Base-by-base conservation (phyloP, 2,329 filamentous ascomycete species). In the Aschersonia sp. region DNA sequence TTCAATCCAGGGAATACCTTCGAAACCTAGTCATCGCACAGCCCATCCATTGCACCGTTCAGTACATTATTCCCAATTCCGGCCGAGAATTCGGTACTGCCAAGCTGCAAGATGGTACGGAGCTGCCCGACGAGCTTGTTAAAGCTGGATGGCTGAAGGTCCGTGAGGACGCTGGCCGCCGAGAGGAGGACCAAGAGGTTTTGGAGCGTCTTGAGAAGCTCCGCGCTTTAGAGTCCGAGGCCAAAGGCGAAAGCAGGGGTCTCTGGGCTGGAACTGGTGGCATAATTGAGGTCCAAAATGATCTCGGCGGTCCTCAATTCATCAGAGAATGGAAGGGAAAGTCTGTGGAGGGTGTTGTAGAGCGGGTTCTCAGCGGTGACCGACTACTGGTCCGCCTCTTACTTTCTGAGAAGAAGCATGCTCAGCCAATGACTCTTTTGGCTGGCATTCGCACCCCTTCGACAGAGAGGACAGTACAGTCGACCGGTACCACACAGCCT, bases 131-230 rank as follows among this genome's bases (percentile, higher is more conserved):
- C 53, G 79, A 85, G 52, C 76, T 85, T 49, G 79, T 97, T 53
- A 81, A 87, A 60, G 86, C 88, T 58, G 92, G 92, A 55, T 96
- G 89, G 88, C 70, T 88, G 53, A 94, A 92, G 68, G 77, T 98
- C 51, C 81, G 92, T 53, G 92, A 98, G 58, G 92, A 98, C 65
- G 89, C 90, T 50, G 89, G 88, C 52, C 83, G 84, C 54, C 92
- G 90, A 61, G 89, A 96, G 55, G 88, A 96, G 50, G 81, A 82
- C 2, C 85, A 92, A 49, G 83, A 88, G 46, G 74, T 83, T 7
- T 71, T 76, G 31, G 68, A 81, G 53, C 76, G 84, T 51, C 72
- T 98, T 30, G 84, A 94, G 57, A 82, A 79, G 57, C 77, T 98
- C 51, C 82, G 87, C 55, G 73, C 74, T 44, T 70, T 90, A 35